Base-by-base conservation (phyloP, 2,329 filamentous ascomycete species). In the Diplodia corticola region DNA sequence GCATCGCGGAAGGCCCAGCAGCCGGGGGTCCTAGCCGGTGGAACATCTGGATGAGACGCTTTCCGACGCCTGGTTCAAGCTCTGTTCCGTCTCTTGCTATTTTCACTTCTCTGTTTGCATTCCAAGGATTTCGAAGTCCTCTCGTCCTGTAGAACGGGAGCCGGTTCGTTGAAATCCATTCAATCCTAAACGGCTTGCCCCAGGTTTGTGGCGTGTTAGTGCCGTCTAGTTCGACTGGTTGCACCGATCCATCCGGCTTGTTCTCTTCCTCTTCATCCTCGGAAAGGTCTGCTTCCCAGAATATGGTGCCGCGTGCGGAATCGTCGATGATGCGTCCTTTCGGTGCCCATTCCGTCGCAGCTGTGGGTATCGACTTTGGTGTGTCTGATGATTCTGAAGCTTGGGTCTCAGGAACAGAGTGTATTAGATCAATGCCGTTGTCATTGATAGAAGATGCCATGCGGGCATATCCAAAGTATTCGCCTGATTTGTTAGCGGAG, bases 71-170 rank as follows among this genome's bases (percentile, higher is more conserved):
- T 30, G 93, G 91, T 77, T 98, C 94, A 63, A 98, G 82, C 77
- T 98, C 94, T 0, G 94, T 98, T 1, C 94, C 94, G 73, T 98
- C 94, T 72, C 94, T 86, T 26, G 94, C 94, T 74, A 98, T 97
- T 79, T 98, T 98, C 69, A 98, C 91, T 75, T 98, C 94, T 63
- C 94, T 84, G 73, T 97, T 97, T 4, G 92, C 91, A 76, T 98
- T 98, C 92, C 93, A 97, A 0, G 92, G 91, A 75, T 98, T 98
- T 37, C 93, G 86, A 65, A 98, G 79, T 0, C 94, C 93, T 69
- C 93, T 83, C 0, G 93, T 96, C 50, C 91, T 87, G 76, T 95
- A 96, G 75, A 98, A 98, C 0, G 94, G 93, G 5, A 98, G 83
- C 40, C 89, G 86, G 64, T 86, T 88, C 5, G 91, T 96, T 13